These are phyloP conservation scores for Metschnikowia colocasiae DNA, from an alignment of 805 yeast species.

Conservation along the genomic window DNA sequence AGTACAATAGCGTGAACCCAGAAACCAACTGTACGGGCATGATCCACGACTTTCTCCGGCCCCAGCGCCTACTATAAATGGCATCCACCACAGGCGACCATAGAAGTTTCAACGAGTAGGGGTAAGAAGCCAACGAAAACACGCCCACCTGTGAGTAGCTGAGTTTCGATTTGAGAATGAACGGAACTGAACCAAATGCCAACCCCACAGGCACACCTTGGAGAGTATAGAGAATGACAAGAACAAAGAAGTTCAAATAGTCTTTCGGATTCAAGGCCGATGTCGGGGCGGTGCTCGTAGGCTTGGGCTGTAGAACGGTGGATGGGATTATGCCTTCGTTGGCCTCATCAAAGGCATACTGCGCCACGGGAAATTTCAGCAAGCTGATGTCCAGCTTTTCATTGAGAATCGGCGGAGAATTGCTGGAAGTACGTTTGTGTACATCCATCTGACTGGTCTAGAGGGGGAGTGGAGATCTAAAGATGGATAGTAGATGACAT, in stretches of 20 bases:
- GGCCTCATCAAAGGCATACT: conserved; percentile 28
- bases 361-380: conserved; percentile 9
- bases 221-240: conserved; percentile 71
- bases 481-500: background rate
- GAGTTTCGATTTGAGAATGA: conserved; percentile 74
- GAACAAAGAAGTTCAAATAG: conserved; percentile 47
- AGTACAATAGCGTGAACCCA: conserved; percentile 57
- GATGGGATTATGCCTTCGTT: conserved; percentile 37
- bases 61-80: conserved; percentile 58
- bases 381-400: conserved; percentile 7
- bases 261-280: conserved; percentile 12
- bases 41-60: conserved; percentile 91
- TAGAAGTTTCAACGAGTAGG: conserved; percentile 83
- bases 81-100: conserved; percentile 98
- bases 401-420: background rate
- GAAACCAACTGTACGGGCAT: conserved; percentile 86
- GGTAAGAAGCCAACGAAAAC: conserved; percentile 89
- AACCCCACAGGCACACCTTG: conserved; percentile 98
- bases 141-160: conserved; percentile 87
- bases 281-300: background rate
- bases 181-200: conserved; percentile 93
- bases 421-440: conserved; percentile 12
- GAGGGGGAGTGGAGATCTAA: background rate
- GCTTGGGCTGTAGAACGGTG: conserved; percentile 9
- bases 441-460: conserved; percentile 13